Percentiles rank a stretch among this genome's conserved stretches.
These are phyloP conservation scores for Populus hybrid DNA, from an alignment of 441 rosid genomes.

Conservation along the genomic window DNA sequence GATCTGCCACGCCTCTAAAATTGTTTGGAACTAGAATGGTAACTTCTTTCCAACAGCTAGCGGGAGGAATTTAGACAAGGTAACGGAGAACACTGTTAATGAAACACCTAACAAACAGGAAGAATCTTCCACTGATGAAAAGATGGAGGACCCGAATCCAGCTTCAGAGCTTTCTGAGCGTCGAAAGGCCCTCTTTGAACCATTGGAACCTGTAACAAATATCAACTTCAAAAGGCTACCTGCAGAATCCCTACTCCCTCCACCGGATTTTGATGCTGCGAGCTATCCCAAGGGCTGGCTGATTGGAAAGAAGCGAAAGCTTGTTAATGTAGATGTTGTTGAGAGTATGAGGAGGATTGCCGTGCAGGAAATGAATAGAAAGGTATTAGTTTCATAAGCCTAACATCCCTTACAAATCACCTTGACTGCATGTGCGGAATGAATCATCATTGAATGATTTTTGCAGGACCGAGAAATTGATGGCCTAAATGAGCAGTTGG, in stretches of 20 bases:
- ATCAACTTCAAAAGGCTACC: slow-evolving; percentile 47
- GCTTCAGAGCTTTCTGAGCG: slow-evolving; percentile 56
- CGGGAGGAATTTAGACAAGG: slow-evolving; percentile 44
- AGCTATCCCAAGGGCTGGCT: slow-evolving; percentile 93
- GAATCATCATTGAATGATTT: too few species aligned
- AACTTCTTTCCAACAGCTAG: slow-evolving; percentile 55
- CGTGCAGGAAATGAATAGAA: too few species aligned
- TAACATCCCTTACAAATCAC: too few species aligned
- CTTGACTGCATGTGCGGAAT: too few species aligned
- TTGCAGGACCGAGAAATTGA: too few species aligned
- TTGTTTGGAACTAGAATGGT: slow-evolving; percentile 35
- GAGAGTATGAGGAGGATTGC: too few species aligned
- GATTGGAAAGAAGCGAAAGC: too few species aligned
- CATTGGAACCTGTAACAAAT: slow-evolving; percentile 60
- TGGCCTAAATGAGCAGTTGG: too few species aligned
- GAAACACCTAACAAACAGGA: slow-evolving; percentile 49
- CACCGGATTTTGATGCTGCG: slow-evolving; percentile 87
- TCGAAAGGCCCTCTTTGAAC: slow-evolving; percentile 86
- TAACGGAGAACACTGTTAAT: slow-evolving; percentile 35
- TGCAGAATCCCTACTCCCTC: slow-evolving; percentile 79
- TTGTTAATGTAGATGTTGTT: too few species aligned
- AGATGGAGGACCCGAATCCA: slow-evolving; percentile 28
- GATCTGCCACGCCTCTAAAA: not conserved
- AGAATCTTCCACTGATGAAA: slow-evolving; percentile 38
- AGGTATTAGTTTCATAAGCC: too few species aligned